phyloP scores from a whole-genome alignment of 2,329 filamentous ascomycete species.

The Diaporthe citriasiana region DNA sequence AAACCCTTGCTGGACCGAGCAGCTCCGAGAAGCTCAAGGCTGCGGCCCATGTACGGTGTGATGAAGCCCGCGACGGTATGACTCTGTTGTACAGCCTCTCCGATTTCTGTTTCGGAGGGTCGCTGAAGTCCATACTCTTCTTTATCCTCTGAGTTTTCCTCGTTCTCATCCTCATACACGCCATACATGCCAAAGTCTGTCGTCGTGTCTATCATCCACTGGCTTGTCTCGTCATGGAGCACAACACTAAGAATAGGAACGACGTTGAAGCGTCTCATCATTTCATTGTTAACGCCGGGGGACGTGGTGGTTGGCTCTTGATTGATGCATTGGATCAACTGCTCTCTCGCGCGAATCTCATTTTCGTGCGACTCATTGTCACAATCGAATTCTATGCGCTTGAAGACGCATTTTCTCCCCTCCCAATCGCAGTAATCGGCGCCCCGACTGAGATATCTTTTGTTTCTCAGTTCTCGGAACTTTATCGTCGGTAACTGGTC shows the following conservation, averaged over 20 bases:
- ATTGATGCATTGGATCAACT: neutral
- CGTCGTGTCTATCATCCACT: neutral
- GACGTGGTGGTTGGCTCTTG: neutral
- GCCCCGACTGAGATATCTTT: slow-evolving; percentile 2
- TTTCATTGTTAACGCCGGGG: neutral
- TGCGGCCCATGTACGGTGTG: neutral
- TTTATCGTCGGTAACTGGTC: neutral
- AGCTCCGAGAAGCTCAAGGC: neutral
- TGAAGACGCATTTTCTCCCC: slow-evolving; percentile 42
- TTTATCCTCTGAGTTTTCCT: neutral
- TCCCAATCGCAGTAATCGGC: neutral
- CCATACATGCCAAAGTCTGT: too few species aligned
- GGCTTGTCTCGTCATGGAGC: slow-evolving; percentile 13
- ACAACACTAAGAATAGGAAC: neutral
- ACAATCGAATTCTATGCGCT: slow-evolving; percentile 45
- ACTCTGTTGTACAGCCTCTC: neutral
- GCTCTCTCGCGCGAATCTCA: slow-evolving; percentile 43
- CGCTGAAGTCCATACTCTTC: neutral
- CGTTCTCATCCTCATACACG: neutral
- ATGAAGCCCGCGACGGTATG: neutral
- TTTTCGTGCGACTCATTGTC: slow-evolving; percentile 40
- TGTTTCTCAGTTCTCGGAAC: neutral
- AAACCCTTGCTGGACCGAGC: neutral
- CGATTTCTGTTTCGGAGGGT: neutral
- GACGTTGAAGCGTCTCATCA: neutral